A percentile compares a stretch with the other conserved stretches of the same genome.
Conservation (phyloP, 805 yeast genomes). For the Ogataea wickerhamii region DNA sequence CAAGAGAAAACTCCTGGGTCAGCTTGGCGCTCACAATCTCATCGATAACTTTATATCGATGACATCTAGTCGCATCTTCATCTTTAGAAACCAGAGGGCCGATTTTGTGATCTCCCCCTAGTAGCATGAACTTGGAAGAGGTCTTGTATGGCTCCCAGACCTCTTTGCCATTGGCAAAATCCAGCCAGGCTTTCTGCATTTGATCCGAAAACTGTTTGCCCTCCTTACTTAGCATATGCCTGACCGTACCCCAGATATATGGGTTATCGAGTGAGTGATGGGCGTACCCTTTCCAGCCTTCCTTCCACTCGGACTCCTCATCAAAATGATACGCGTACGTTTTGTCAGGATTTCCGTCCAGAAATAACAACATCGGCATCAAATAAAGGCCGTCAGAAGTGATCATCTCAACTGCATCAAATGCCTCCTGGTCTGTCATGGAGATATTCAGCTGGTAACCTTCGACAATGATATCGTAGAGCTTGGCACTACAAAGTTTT, state of each 20-base stretch:
- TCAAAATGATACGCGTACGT: conserved; percentile 4
- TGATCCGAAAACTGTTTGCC: conserved; percentile 5
- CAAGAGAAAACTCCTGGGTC: conserved; percentile 12
- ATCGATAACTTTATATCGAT: conserved; percentile 11
- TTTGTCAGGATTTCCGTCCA: conserved; percentile 2
- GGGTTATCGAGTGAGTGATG: conserved; percentile 6
- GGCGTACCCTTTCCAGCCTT: conserved; percentile 4
- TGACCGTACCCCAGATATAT: conserved; percentile 9
- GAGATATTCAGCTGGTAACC: background rate
- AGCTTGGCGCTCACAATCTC: conserved; percentile 6
- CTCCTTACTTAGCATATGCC: conserved; percentile 6
- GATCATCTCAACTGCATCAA: conserved; percentile 1
- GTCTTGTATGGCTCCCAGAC: conserved; percentile 2
- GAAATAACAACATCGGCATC: conserved; percentile 3
- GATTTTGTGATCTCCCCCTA: conserved; percentile 9
- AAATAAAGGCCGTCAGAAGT: conserved; percentile 3
- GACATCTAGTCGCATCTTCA: conserved; percentile 8
- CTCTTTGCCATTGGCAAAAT: conserved; percentile 9
- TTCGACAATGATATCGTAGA: conserved; percentile 1
- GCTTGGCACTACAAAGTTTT: background rate
- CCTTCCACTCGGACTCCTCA: conserved; percentile 5
- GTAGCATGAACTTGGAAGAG: conserved; percentile 2
- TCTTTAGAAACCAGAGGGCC: conserved; percentile 5
- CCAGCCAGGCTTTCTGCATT: conserved; percentile 8
- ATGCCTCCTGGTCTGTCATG: conserved; percentile 4